phyloP scores from a whole-genome alignment of 768 basidiomycete species.

The Tylopilus rubrobrunneus region DNA sequence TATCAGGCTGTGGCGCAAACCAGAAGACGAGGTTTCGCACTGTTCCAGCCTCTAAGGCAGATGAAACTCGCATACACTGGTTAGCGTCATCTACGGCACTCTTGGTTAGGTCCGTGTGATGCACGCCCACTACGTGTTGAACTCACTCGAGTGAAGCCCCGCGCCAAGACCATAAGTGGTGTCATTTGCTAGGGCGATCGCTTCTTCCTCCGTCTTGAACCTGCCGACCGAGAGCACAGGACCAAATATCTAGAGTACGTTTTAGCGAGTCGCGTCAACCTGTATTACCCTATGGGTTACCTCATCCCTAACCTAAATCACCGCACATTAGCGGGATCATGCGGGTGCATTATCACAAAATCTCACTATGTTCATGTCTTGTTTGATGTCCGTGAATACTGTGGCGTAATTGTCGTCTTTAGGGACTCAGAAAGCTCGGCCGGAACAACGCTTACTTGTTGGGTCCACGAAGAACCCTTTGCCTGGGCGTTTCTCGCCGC shows the following conservation, averaged over 20 bases:
- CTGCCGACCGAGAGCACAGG: slow-evolving; percentile 82
- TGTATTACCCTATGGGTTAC: slow-evolving; percentile 15
- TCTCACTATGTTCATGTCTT: slow-evolving; percentile 83
- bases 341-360: not conserved
- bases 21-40: slow-evolving; percentile 38
- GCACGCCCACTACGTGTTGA: not conserved
- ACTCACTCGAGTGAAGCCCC: slow-evolving; percentile 81
- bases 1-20: slow-evolving; percentile 3
- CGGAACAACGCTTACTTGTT: slow-evolving; percentile 55
- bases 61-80: slow-evolving; percentile 87
- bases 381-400: slow-evolving; percentile 81
- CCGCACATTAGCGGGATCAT: slow-evolving; percentile 20
- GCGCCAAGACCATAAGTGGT: slow-evolving; percentile 91
- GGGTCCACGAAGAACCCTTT: slow-evolving; percentile 91
- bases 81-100: slow-evolving; percentile 62
- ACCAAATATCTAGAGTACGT: slow-evolving; percentile 73
- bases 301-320: slow-evolving; percentile 29
- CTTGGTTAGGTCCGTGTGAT: not conserved
- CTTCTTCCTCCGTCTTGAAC: slow-evolving; percentile 88
- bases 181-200: slow-evolving; percentile 78
- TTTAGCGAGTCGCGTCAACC: slow-evolving; percentile 8
- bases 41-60: slow-evolving; percentile 84
- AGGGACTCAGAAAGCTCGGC: slow-evolving; percentile 2
- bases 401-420: slow-evolving; percentile 4
- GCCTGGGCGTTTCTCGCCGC: slow-evolving; percentile 71